Conservation (phyloP, 345 rosid species). For the Hibiscus syriacus region DNA sequence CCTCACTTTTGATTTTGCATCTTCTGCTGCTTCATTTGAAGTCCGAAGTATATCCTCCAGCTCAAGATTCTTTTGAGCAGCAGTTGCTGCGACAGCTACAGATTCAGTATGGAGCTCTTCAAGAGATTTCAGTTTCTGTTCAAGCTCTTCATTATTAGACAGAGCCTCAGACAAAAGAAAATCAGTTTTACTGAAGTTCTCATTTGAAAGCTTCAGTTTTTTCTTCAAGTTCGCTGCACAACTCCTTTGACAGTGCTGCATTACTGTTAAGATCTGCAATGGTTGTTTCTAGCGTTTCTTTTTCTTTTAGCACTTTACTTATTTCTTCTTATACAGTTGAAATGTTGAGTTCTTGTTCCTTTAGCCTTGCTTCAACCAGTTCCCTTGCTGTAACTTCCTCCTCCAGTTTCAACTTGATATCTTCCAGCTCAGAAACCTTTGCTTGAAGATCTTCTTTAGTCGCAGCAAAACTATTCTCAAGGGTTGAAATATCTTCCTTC, state of each 20-base stretch:
- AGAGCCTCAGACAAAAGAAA: constrained; percentile 68
- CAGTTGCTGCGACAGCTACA: constrained; percentile 53
- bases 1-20: constrained; percentile 51
- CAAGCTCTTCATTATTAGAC: constrained; percentile 62
- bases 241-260: constrained; percentile 36
- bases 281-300: constrained; percentile 52
- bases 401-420: constrained; percentile 36
- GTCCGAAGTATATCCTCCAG: constrained; percentile 56
- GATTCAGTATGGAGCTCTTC: constrained; percentile 59
- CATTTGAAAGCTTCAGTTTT: constrained; percentile 62
- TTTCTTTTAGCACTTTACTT: constrained; percentile 32
- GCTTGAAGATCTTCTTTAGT: constrained; percentile 50
- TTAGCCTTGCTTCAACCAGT: constrained; percentile 34
- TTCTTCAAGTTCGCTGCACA: constrained; percentile 49
- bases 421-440: constrained; percentile 52
- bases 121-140: constrained; percentile 61
- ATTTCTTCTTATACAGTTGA: constrained; percentile 28
- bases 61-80: constrained; percentile 67
- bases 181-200: constrained; percentile 52
- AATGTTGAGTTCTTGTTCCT: constrained; percentile 30
- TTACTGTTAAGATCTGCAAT: constrained; percentile 42
- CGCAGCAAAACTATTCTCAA: constrained; percentile 36
- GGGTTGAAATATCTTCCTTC: constrained; percentile 49
- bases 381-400: constrained; percentile 45
- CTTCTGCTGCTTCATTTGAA: constrained; percentile 59